Evolutionary conservation across 148 eudicot species (phyloP).

Genomic region (Polygonum maritimum): DNA sequence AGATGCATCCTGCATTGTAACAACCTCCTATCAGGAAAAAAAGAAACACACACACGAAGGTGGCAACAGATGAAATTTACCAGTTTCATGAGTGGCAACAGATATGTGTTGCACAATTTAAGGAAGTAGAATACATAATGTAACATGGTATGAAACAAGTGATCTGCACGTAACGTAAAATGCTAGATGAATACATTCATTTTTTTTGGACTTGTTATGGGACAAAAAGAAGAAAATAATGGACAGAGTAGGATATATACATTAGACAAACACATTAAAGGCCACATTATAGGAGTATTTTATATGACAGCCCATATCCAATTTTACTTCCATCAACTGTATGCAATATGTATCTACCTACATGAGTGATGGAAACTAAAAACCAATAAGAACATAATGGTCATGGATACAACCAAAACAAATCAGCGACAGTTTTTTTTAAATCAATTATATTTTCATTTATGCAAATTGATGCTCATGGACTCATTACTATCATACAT

Average conservation of each 20-base stretch:
- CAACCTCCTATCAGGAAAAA: neutral
- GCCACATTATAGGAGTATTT: neutral
- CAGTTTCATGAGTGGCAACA: too few relatives aligned
- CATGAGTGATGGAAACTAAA: too few relatives aligned
- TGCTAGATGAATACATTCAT: too few relatives aligned
- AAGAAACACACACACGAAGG: too few relatives aligned
- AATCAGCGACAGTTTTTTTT: neutral
- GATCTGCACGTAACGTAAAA: too few relatives aligned
- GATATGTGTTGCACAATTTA: too few relatives aligned
- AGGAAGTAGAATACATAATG: too few relatives aligned
- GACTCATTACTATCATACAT: neutral
- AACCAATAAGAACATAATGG: neutral
- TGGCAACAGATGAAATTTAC: too few relatives aligned
- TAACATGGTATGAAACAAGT: too few relatives aligned
- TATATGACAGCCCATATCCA: too few relatives aligned
- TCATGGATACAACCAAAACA: neutral
- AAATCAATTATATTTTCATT: neutral
- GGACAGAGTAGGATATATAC: neutral
- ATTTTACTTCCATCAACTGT: too few relatives aligned
- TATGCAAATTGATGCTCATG: neutral
- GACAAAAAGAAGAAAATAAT: neutral
- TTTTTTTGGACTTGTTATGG: neutral
- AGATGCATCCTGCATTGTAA: constrained; percentile 61
- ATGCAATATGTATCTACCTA: too few relatives aligned
- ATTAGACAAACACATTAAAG: neutral